phyloP scores from a whole-genome alignment of 208 protist genomes.

The Trypanosoma theileri region DNA sequence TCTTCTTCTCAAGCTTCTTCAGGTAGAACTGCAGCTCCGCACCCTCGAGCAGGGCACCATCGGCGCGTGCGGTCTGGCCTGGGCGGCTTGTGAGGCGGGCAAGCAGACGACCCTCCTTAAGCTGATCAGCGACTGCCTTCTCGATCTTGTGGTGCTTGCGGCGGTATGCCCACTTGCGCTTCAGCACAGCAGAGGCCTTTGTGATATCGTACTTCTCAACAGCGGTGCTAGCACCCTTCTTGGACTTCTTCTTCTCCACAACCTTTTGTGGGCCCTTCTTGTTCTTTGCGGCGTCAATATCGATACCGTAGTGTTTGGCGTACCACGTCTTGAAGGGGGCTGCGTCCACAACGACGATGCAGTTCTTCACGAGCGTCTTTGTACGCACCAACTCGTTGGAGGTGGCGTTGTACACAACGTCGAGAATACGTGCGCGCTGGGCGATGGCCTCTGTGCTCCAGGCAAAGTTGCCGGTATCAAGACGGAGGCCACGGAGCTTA shows the following conservation, averaged over 20 bases:
- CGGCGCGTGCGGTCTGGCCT: conserved; percentile 97
- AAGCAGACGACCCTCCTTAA: conserved; percentile 94
- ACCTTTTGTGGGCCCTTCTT: conserved; percentile 44
- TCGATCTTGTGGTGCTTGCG: conserved; percentile 78
- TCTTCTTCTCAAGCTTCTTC: conserved; percentile 98
- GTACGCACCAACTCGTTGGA: conserved; percentile 99
- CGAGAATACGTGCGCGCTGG: conserved; percentile 95
- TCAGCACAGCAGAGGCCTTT: conserved; percentile 59
- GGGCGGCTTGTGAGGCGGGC: conserved; percentile 96
- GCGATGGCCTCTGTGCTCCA: conserved; percentile 93
- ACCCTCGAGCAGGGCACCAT: conserved; percentile 99
- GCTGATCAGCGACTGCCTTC: conserved; percentile 90
- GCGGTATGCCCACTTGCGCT: conserved; percentile 82
- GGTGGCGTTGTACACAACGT: conserved; percentile 99
- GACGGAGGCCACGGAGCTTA: conserved; percentile 98
- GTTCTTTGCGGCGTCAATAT: conserved; percentile 93
- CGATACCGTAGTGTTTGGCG: conserved; percentile 96
- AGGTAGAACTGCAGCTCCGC: conserved; percentile 99
- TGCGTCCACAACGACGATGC: conserved; percentile 97
- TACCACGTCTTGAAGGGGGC: conserved; percentile 99
- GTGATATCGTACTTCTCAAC: conserved; percentile 77
- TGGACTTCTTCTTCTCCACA: conserved; percentile 70
- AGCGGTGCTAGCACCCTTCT: conserved; percentile 56
- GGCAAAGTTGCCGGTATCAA: conserved; percentile 98
- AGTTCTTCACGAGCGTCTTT: conserved; percentile 99